Percentiles rank a stretch among this genome's conserved stretches.
phyloP scores from a whole-genome alignment of 192 early-diverging fungal genomes.

The Entophlyctis luteolus region DNA sequence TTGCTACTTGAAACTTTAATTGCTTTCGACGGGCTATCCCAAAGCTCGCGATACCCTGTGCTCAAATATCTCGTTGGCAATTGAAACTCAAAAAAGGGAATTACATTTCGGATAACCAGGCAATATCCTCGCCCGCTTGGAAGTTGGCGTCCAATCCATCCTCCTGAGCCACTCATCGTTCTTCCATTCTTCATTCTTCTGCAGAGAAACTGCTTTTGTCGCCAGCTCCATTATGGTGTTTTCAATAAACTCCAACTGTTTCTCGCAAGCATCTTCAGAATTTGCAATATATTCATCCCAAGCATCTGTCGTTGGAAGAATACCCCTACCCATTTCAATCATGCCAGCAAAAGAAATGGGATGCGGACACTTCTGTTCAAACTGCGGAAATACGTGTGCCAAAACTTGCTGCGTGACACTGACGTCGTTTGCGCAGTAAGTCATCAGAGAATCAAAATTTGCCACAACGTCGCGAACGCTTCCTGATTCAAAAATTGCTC shows the following conservation, averaged over 20 bases:
- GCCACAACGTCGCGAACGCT: slow-evolving; percentile 37
- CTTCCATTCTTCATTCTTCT: slow-evolving; percentile 40
- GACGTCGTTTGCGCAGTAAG: slow-evolving; percentile 90
- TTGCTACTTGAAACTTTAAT: slow-evolving; percentile 69
- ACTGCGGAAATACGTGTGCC: slow-evolving; percentile 63
- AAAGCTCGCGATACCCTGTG: slow-evolving; percentile 81
- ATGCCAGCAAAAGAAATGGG: slow-evolving; percentile 91
- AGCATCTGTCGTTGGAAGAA: slow-evolving; percentile 72
- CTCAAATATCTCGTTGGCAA: not conserved
- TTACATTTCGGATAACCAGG: slow-evolving; percentile 33
- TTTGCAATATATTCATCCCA: slow-evolving; percentile 72
- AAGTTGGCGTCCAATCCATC: slow-evolving; percentile 9
- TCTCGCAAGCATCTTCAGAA: slow-evolving; percentile 52
- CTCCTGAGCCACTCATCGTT: slow-evolving; percentile 10
- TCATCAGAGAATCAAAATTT: slow-evolving; percentile 64
- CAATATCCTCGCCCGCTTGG: slow-evolving; percentile 21
- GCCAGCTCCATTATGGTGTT: slow-evolving; percentile 47
- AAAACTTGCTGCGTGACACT: slow-evolving; percentile 70
- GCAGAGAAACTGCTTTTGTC: slow-evolving; percentile 33
- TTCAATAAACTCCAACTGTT: slow-evolving; percentile 54
- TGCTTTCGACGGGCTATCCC: slow-evolving; percentile 51
- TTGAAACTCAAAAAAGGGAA: not conserved
- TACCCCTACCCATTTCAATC: slow-evolving; percentile 79
- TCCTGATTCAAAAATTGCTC: slow-evolving; percentile 29
- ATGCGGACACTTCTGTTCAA: slow-evolving; percentile 80